These are phyloP conservation scores for Waltiozyma sp. DNA, from an alignment of 1,139 yeast genomes.

Conservation along the genomic window DNA sequence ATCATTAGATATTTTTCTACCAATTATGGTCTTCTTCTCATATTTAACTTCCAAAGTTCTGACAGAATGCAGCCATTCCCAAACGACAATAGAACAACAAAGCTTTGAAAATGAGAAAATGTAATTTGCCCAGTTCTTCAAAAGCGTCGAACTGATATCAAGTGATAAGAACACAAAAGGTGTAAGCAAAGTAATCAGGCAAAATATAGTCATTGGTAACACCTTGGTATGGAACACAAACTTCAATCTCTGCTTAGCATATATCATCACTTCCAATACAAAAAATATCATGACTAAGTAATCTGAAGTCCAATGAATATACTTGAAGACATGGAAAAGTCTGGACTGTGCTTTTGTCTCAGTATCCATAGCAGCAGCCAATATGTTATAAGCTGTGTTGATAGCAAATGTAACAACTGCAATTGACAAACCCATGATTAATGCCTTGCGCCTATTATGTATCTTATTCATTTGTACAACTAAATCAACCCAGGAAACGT, in stretches of 20 bases:
- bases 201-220: constrained; percentile 32
- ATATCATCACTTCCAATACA: constrained; percentile 6
- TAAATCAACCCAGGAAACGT: constrained; percentile 31
- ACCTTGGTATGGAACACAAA: constrained; percentile 28
- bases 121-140: constrained; percentile 35
- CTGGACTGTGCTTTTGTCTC: not conserved
- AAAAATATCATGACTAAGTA: constrained; percentile 12
- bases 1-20: constrained; percentile 27
- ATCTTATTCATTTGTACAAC: constrained; percentile 14
- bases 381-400: constrained; percentile 3
- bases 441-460: constrained; percentile 14
- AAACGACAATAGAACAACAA: constrained; percentile 30
- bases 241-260: constrained; percentile 17
- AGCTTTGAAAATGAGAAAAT: constrained; percentile 30
- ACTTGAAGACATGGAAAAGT: constrained; percentile 4
- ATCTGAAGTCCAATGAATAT: constrained; percentile 11
- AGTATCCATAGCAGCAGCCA: not conserved
- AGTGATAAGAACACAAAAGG: constrained; percentile 26
- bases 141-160: constrained; percentile 20
- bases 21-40: constrained; percentile 38
- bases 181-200: constrained; percentile 25
- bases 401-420: constrained; percentile 5
- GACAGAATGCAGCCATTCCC: constrained; percentile 45
- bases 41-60: constrained; percentile 30
- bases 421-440: constrained; percentile 6